Evolutionary conservation across 2,329 filamentous ascomycete species (phyloP), one percentile per base, ranked within the genome.

Genomic region (Raffaelea albimanens): DNA sequence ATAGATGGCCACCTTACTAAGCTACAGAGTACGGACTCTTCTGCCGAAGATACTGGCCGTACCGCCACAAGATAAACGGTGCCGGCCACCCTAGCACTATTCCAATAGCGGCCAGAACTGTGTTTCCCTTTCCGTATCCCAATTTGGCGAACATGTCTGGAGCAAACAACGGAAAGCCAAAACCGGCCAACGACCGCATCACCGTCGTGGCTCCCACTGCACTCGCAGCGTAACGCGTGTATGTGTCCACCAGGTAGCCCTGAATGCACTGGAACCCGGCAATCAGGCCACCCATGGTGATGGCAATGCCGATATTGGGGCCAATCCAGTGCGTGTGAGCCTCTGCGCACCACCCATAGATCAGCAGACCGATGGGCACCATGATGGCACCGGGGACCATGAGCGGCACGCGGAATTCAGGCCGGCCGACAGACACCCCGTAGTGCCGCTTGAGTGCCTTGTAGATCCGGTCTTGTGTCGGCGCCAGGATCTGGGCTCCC

Each of bases 161-260:
- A 1, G 69, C 72, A 34, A 75, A 75, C 1, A 78, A 62, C 11
- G 75, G 75, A 44, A 78, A 67, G 8, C 68, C 69, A 22, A 75
- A 73, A 2, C 71, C 72, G 3, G 71, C 71, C 11, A 78, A 56
- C 25, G 65, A 71, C 4, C 71, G 63, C 34, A 73, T 57, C 3
- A 74, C 62, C 18, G 67, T 70, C 21, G 62, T 62, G 29, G 70
- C 70, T 3, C 58, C 67, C 10, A 73, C 61, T 8, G 68, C 71
- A 43, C 65, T 68, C 29, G 70, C 71, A 2, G 68, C 70, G 51
- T 68, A 71, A 9, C 61, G 59, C n/a, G 64, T 59, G 56, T 72
- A 75, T 1, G 65, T 58, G 55, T 75, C 72, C 31, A 75, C 67
- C 2, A 73, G 55, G 56, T 68, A 75, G 2, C 60, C 63, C 59